phyloP scores from a whole-genome alignment of 768 basidiomycete species.

The Lepiota subincarnata region DNA sequence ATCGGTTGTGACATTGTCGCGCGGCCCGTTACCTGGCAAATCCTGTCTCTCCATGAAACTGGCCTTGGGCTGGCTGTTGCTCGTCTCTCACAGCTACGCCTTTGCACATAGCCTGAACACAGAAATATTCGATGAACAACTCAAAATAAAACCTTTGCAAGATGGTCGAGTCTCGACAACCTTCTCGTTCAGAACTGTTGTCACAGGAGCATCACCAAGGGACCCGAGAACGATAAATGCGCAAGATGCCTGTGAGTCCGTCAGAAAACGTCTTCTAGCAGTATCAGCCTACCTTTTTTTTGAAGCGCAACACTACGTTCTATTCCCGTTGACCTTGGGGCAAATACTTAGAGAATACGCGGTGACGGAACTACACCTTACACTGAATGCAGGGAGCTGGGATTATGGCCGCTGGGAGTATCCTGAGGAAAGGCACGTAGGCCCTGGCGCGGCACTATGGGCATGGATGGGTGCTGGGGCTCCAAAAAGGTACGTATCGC shows the following conservation, averaged over 20 bases:
- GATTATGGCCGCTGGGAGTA: conserved; percentile 81
- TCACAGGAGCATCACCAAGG: conserved; percentile 50
- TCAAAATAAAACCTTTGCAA: conserved; percentile 48
- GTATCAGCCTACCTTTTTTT: neutral
- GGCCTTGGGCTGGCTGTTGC: conserved; percentile 8
- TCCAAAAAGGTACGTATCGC: conserved; percentile 38
- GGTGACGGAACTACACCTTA: conserved; percentile 84
- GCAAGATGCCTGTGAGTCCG: conserved; percentile 43
- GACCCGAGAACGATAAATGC: conserved; percentile 46
- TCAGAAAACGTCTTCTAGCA: neutral
- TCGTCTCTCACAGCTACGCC: conserved; percentile 6
- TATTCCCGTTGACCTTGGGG: conserved; percentile 84
- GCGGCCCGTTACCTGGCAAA: neutral
- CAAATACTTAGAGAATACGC: conserved; percentile 84
- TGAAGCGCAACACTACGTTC: conserved; percentile 77
- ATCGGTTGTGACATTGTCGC: neutral
- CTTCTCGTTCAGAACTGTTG: conserved; percentile 74
- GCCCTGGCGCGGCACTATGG: conserved; percentile 86
- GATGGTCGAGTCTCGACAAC: conserved; percentile 81
- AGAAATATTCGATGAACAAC: conserved; percentile 48
- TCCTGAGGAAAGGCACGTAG: conserved; percentile 71
- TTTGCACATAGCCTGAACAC: conserved; percentile 15
- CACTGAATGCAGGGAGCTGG: conserved; percentile 92
- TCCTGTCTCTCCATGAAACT: conserved; percentile 1
- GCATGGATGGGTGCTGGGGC: conserved; percentile 83